Evolutionary conservation across 1,284 basidiomycete species (phyloP).

Genomic region (Entoloma clypeatum): DNA sequence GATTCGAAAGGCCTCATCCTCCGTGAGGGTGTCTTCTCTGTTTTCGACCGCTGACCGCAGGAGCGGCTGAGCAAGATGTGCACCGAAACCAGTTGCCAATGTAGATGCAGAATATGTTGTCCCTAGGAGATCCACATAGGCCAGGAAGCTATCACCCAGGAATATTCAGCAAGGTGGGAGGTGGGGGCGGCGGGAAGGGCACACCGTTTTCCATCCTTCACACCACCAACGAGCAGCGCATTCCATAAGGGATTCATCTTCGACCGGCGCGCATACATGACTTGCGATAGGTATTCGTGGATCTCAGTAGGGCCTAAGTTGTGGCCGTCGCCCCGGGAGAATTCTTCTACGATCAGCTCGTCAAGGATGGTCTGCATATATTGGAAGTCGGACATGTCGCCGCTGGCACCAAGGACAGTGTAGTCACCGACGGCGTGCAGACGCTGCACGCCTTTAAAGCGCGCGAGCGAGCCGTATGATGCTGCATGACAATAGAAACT

Average conservation of each 20-base stretch:
- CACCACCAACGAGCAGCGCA: conserved; percentile 88
- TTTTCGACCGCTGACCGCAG: conserved; percentile 90
- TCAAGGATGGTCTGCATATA: conserved; percentile 82
- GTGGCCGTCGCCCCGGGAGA: too few species aligned
- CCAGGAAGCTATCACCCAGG: conserved; percentile 66
- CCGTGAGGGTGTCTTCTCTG: conserved; percentile 68
- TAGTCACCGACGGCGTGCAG: conserved; percentile 80
- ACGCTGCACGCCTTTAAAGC: conserved; percentile 94
- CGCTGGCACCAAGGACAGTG: conserved; percentile 89
- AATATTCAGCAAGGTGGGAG: conserved; percentile 2
- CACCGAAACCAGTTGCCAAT: conserved; percentile 95
- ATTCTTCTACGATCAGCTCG: conserved; percentile 65
- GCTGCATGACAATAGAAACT: conserved; percentile 44
- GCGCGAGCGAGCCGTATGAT: conserved; percentile 95
- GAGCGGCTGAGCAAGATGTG: conserved; percentile 91
- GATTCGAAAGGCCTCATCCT: conserved; percentile 78
- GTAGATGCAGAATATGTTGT: conserved; percentile 95
- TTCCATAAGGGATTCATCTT: conserved; percentile 98
- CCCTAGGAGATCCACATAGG: conserved; percentile 95
- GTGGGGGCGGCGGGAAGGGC: conserved; percentile 17
- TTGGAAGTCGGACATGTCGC: conserved; percentile 99
- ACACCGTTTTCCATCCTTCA: conserved; percentile 76
- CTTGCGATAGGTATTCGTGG: conserved; percentile 87
- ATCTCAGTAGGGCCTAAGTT: conserved; percentile 85
- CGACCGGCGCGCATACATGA: conserved; percentile 88